Evolutionary conservation across 352 stramenopile species (phyloP), one percentile per base, ranked within the genome.

Genomic region (Globisporangium nunn): DNA sequence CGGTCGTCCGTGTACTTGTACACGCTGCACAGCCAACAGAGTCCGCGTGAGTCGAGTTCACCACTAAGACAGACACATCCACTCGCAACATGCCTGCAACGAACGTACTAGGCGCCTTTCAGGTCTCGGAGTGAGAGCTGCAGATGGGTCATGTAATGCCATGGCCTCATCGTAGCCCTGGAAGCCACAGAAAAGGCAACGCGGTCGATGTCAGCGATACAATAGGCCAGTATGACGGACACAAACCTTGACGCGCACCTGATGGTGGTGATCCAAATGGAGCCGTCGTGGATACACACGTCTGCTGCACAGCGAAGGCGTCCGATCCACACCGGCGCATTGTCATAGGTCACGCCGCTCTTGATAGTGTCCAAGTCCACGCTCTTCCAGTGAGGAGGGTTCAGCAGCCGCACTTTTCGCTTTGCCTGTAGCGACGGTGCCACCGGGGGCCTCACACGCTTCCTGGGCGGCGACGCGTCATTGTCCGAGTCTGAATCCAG

Each of bases 401-500:
- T 46, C 18, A 56, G 35, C 14, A 43, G 50, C 15, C n/a, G 35
- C 50, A 14, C 37, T 58, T n/a, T 54, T 37, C 31, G 29, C 4
- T 4, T 39, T n/a, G 50, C 11, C 37, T 14, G 4, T 6, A 44
- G 1, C 15, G 5, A n/a, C 17, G n/a, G 15, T 37, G 35, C 8
- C 7, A 15, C 35, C 35, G 35, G 35, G 11, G 37, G 37, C 15
- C 37, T 43, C 31, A 45, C 17, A 1, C 50, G 49, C 46, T 68
- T 50, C 53, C 12, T 59, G 67, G 57, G 4, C 41, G 50, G 35
- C 15, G 53, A 35, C n/a, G 37, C 30, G 6, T 75, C 72, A 7
- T 59, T 58, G 2, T 76, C 72, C 3, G 74, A 78, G 47, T 81
- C 74, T 7, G 72, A 74, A 35, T 81, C 74, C 47, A 85, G 50